phyloP scores from a whole-genome alignment of 495 filamentous ascomycete species.

The Trichoderma orchidacearum region DNA sequence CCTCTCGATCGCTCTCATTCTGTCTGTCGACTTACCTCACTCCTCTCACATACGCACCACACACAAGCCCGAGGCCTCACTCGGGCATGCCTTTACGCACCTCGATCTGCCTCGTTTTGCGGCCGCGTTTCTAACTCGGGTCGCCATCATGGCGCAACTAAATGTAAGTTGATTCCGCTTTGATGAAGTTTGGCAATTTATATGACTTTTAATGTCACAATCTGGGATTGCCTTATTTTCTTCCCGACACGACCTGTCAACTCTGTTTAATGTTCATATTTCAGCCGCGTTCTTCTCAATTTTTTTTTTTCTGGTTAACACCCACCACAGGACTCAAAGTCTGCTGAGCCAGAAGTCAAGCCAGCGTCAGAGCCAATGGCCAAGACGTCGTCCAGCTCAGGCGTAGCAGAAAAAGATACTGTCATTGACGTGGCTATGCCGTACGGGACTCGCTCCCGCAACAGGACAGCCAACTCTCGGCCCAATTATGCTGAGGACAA shows the following conservation, averaged over 20 bases:
- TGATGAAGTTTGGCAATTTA: not conserved
- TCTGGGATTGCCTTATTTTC: not conserved
- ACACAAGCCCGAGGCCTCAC: not conserved
- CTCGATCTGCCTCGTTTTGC: not conserved
- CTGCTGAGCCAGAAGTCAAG: slow-evolving; percentile 1
- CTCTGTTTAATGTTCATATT: too few relatives aligned
- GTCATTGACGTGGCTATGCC: slow-evolving; percentile 40
- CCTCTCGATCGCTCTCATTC: not conserved
- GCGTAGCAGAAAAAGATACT: slow-evolving; percentile 21
- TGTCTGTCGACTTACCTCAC: not conserved
- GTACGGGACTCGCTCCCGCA: slow-evolving; percentile 93
- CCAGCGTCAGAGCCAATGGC: slow-evolving; percentile 24
- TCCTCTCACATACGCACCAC: not conserved
- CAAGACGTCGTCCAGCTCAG: slow-evolving; percentile 20
- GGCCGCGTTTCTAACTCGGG: not conserved
- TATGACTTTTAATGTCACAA: not conserved
- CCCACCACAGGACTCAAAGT: slow-evolving; percentile 2
- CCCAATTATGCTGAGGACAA: slow-evolving; percentile 96
- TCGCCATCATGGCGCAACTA: not conserved
- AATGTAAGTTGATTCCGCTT: not conserved
- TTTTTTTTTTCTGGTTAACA: not conserved
- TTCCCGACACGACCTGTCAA: too few relatives aligned
- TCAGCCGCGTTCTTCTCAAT: too few relatives aligned
- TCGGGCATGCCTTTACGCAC: not conserved
- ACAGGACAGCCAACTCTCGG: slow-evolving; percentile 65